Percentiles rank a stretch among this genome's conserved stretches.
Conservation (phyloP, 2,329 filamentous ascomycete genomes). For the Didymella sp. region DNA sequence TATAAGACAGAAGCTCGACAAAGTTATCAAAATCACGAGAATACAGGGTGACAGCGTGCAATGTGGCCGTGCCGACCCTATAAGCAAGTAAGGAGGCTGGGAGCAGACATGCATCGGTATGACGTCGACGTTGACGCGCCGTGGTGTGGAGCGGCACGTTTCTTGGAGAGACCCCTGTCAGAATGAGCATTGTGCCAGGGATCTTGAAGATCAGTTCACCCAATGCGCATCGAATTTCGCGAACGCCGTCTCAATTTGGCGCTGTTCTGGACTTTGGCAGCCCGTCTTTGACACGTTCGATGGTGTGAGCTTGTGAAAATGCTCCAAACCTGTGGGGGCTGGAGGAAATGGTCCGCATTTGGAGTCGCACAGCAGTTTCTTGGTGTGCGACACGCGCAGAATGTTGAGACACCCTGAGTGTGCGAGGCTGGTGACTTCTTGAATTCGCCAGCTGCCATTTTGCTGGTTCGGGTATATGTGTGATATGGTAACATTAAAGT, state of each 20-base stretch:
- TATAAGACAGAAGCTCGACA: constrained; percentile 12
- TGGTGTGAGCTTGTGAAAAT: constrained; percentile 15
- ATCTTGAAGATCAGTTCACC: constrained; percentile 36
- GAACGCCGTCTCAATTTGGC: constrained; percentile 25
- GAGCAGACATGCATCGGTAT: constrained; percentile 30
- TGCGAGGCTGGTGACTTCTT: not conserved
- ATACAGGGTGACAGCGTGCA: constrained; percentile 10
- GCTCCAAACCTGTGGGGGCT: constrained; percentile 15
- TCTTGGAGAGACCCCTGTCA: constrained; percentile 38
- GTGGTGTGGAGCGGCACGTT: constrained; percentile 30
- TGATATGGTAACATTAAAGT: constrained; percentile 10
- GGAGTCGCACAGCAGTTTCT: constrained; percentile 1
- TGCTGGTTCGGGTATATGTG: constrained; percentile 16
- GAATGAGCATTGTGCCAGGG: constrained; percentile 31
- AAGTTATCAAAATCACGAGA: constrained; percentile 12
- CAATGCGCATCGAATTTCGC: constrained; percentile 37
- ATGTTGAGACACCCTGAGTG: constrained; percentile 6
- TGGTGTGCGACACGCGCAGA: not conserved
- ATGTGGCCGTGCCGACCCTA: constrained; percentile 37
- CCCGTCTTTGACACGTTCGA: constrained; percentile 12
- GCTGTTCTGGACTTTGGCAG: constrained; percentile 11
- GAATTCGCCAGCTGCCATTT: constrained; percentile 4
- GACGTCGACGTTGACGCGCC: constrained; percentile 43
- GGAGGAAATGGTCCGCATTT: constrained; percentile 1
- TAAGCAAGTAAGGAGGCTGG: constrained; percentile 38